A percentile compares a stretch with the other conserved stretches of the same genome.
Conservation (phyloP, 2,329 filamentous ascomycete species). For the Pseudopyrenochaeta lycopersici region DNA sequence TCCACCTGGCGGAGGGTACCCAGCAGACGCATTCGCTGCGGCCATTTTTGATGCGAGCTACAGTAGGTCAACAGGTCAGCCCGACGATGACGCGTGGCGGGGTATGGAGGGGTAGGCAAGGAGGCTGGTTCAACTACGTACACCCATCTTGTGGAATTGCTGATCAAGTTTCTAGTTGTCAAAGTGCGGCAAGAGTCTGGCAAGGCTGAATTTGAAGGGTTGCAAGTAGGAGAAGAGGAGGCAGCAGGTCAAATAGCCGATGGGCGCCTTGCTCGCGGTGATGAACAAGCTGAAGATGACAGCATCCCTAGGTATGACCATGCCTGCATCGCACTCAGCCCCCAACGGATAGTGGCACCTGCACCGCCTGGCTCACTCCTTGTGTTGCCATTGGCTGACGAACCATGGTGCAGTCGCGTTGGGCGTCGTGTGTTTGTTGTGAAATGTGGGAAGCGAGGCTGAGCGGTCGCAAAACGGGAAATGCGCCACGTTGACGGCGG, state of each 20-base stretch:
- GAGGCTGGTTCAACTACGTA: conserved; percentile 19
- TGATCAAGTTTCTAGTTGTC: background rate
- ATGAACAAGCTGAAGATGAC: conserved; percentile 10
- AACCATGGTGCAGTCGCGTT: background rate
- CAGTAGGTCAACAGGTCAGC: conserved; percentile 36
- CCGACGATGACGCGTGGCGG: conserved; percentile 27
- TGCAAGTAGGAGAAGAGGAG: conserved; percentile 6
- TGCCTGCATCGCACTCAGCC: conserved; percentile 3
- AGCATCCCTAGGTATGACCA: background rate
- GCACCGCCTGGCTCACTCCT: background rate
- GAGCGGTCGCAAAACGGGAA: background rate
- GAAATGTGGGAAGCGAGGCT: background rate
- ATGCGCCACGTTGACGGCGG: background rate
- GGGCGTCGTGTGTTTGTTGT: background rate
- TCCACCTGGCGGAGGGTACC: conserved; percentile 48
- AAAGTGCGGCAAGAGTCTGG: background rate
- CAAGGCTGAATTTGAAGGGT: conserved; percentile 18
- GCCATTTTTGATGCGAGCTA: conserved; percentile 60
- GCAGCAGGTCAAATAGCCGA: conserved; percentile 16
- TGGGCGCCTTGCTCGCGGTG: conserved; percentile 14
- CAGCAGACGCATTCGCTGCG: conserved; percentile 49
- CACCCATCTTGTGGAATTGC: conserved; percentile 23
- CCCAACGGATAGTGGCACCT: background rate
- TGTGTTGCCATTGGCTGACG: background rate
- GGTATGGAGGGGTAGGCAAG: conserved; percentile 30